Base-by-base conservation (phyloP, 2,329 filamentous ascomycete species). In the Lasiodiplodia theobromae region DNA sequence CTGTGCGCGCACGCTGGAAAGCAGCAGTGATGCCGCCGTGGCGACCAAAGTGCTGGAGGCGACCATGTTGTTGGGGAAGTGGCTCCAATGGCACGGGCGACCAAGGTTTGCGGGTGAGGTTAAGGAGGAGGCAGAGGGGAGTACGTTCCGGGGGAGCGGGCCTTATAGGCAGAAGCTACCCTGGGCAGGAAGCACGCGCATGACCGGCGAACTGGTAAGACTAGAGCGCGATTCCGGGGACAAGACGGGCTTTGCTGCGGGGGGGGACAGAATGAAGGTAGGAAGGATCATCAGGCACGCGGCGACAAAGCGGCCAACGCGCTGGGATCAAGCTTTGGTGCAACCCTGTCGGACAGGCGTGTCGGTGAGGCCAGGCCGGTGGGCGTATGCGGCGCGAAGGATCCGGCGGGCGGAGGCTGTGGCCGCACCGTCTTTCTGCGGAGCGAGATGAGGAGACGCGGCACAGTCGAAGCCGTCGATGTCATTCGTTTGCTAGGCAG, bases 221-320 rank as follows among this genome's bases (percentile, higher is more conserved):
- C 40, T 47, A n/a, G 44, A 63, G 40, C 40, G 44, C 47, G 14
- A 14, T 21, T n/a, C 58, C 58, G 25, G 58, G 58, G 44, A 51
- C 40, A 34, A 38, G 58, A 28, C 40, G 16, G 18, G 58, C 58
- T 25, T 28, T 31, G 18, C 60, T 52, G 60, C 60, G 47, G 60
- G 60, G 60, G 60, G 44, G 44, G 8, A 52, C 44, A 52, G 60
- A 38, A 25, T 52, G 44, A 64, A 64, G 60, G 44, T 47, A 52
- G 60, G 60, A 64, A 64, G 60, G 60, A 64, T 64, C 60, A 64
- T 64, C 60, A 64, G 60, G 60, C 44, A 64, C 60, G 58, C 58
- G 58, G 44, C 57, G 21, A 62, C 57, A 62, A 49, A 62, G 57
- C 57, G 58, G 40, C 58, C 38, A 49, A 12, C 21, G 58, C 40